Conservation (phyloP, 2,329 filamentous ascomycete species). For the Nigrospora oryzae region DNA sequence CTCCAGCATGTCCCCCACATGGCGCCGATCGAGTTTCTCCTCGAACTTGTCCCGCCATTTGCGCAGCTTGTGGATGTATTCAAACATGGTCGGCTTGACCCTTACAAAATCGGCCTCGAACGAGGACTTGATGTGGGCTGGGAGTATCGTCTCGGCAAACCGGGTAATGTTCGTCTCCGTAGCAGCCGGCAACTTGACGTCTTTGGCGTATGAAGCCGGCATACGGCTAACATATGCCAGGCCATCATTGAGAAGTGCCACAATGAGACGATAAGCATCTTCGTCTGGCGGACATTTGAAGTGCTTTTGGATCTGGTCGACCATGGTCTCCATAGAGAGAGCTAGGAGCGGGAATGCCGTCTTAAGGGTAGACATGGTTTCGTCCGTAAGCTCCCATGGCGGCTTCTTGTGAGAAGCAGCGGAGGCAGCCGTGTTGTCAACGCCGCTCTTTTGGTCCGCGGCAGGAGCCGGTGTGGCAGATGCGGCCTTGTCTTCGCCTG, state of each 20-base stretch:
- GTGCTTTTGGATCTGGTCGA: conserved; percentile 96
- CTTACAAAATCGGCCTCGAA: conserved; percentile 97
- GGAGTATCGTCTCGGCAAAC: conserved; percentile 93
- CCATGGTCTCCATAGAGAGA: conserved; percentile 98
- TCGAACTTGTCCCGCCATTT: conserved; percentile 97
- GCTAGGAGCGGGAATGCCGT: conserved; percentile 94
- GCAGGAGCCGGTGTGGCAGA: conserved; percentile 10
- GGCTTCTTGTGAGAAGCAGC: conserved; percentile 54
- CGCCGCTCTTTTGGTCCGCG: conserved; percentile 1
- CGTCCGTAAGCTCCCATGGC: conserved; percentile 94
- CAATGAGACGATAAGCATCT: conserved; percentile 93
- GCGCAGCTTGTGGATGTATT: conserved; percentile 95
- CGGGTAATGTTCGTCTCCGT: conserved; percentile 95
- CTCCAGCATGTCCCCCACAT: conserved; percentile 68
- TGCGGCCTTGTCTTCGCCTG: conserved; percentile 21
- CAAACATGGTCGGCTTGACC: conserved; percentile 93
- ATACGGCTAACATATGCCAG: conserved; percentile 85
- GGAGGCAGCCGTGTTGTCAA: conserved; percentile 18
- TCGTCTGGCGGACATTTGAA: conserved; percentile 99
- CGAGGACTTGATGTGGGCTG: conserved; percentile 86
- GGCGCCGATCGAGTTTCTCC: conserved; percentile 85
- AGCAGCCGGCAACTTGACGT: conserved; percentile 79
- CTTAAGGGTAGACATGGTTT: conserved; percentile 91
- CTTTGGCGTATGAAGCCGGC: conserved; percentile 77
- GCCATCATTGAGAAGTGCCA: conserved; percentile 94